Percentiles rank a stretch among this genome's conserved stretches.
phyloP scores from a whole-genome alignment of 2,329 filamentous ascomycete genomes.

The Cryphonectria nitschkei region DNA sequence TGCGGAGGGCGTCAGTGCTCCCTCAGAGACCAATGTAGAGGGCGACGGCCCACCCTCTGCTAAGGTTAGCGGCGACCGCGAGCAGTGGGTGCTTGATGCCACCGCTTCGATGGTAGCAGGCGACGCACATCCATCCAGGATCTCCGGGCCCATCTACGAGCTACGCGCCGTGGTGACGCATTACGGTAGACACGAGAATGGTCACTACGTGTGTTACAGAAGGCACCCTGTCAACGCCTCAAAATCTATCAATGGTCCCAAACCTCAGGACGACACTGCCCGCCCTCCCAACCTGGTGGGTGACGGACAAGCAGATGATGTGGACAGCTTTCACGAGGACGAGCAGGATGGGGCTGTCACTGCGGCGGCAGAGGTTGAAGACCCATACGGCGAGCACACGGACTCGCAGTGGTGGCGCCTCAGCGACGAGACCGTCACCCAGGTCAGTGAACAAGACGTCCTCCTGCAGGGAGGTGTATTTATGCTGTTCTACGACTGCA shows the following conservation, averaged over 20 bases:
- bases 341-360: constrained; percentile 31
- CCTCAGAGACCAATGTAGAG: constrained; percentile 15
- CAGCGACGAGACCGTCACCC: constrained; percentile 83
- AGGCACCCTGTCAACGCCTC: constrained; percentile 71
- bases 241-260: constrained; percentile 28
- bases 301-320: constrained; percentile 35
- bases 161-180: constrained; percentile 86
- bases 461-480: constrained; percentile 82
- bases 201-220: constrained; percentile 92
- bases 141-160: constrained; percentile 69
- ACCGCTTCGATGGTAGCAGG: constrained; percentile 73
- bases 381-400: constrained; percentile 33
- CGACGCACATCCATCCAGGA: constrained; percentile 51
- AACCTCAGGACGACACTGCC: constrained; percentile 27
- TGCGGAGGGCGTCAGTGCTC: constrained; percentile 36
- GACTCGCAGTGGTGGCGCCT: constrained; percentile 81
- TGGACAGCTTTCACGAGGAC: constrained; percentile 20
- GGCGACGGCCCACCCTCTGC: constrained; percentile 32
- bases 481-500: constrained; percentile 93
- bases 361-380: neutral
- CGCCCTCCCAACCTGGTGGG: constrained; percentile 31
- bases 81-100: constrained; percentile 74
- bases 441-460: constrained; percentile 73
- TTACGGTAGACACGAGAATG: constrained; percentile 88
- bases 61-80: constrained; percentile 44